Base-by-base conservation (phyloP, 306 rosid species). In the Hippophae tibetana region DNA sequence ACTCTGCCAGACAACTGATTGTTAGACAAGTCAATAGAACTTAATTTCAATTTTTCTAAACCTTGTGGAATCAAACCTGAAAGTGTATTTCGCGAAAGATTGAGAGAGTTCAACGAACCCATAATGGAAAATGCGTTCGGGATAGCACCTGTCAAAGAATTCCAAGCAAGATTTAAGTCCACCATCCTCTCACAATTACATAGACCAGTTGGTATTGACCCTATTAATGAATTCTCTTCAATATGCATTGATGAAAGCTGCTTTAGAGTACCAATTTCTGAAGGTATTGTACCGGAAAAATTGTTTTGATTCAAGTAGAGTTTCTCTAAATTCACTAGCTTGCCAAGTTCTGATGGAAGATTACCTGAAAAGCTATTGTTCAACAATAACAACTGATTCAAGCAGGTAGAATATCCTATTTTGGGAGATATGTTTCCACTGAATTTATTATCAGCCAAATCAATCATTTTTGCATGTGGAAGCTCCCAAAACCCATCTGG, bases 81-180 rank as follows among this genome's bases (percentile, higher is more conserved):
- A 52, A 93, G 81, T 60, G 75, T 74, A 72, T 93, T 93, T 60
- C 72, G 25, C 7, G 99, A 88, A 47, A 93, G 55, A 74, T 93
- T 82, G 9, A 93, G 77, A 42, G 94, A 82, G 78, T 93, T 88
- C 85, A 93, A 71, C 50, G 95, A 73, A 75, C 77, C 69, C 76
- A 93, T 78, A 4, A 69, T 72, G 23, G 95, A 84, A 78, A 93
- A 41, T 9, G 93, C 71, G 45, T 11, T 47, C 5, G 99, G 99
- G 61, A 93, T 80, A 46, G 54, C 69, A 44, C 94, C 90, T 10
- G 77, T 78, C 57, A 93, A 66, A 57, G 84, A 73, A 78, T 93
- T 93, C 70, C 60, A 51, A 58, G 94, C 95, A 69, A 93, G 81
- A 77, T 84, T 86, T 78, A 93, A 58, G 72, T 93, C 96, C 54